Evolutionary conservation across 169 alveolate species (phyloP).

Genomic region (Besnoitia besnoiti): DNA sequence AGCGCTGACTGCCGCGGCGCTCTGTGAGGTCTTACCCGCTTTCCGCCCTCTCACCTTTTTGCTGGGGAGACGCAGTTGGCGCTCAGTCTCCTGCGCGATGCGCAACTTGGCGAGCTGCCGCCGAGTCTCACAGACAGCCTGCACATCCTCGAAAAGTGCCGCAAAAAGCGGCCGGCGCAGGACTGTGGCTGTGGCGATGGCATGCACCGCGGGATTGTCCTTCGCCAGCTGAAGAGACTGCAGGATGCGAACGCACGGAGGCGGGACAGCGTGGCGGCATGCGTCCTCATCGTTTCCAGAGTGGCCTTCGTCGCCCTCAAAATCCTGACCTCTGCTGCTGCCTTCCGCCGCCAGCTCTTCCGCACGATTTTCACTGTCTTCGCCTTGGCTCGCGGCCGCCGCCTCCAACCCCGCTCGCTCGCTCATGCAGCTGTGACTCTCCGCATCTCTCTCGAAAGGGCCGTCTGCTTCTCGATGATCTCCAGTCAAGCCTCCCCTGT

Average conservation of each 20-base stretch:
- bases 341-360: not conserved
- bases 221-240: slow-evolving; percentile 48
- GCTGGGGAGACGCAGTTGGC: not conserved
- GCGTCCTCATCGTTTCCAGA: slow-evolving; percentile 2
- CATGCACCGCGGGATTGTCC: slow-evolving; percentile 37
- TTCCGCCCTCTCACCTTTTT: not conserved
- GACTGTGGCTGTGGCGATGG: not conserved
- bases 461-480: not conserved
- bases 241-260: slow-evolving; percentile 60
- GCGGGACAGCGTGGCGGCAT: slow-evolving; percentile 62
- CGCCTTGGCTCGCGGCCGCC: not conserved
- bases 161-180: not conserved
- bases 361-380: not conserved
- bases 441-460: not conserved
- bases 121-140: not conserved
- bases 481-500: not conserved
- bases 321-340: not conserved
- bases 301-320: not conserved
- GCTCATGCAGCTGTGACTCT: not conserved
- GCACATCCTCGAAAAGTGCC: not conserved
- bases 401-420: not conserved
- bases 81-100: not conserved
- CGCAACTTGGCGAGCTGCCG: not conserved
- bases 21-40: not conserved
- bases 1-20: not conserved